Base-by-base conservation (phyloP, 2,329 filamentous ascomycete genomes). In the Colletotrichum kahawae region DNA sequence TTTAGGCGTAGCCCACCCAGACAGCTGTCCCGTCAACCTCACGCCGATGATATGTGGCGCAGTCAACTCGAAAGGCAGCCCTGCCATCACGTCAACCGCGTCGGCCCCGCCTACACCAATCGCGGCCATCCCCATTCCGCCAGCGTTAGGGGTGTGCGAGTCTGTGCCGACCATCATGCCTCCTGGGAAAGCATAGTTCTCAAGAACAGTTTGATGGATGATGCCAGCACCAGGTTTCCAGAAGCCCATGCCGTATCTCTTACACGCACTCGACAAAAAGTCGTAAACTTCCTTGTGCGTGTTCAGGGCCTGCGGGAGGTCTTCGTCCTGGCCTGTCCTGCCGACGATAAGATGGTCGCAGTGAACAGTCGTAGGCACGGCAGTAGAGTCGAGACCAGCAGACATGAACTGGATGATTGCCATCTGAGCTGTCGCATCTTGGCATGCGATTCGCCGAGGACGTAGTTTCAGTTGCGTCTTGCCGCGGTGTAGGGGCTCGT, bases 221-320 rank as follows among this genome's bases (percentile, higher is more conserved):
- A 98, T 99, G 91, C 97, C 97, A 84, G 96, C 98, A 81, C 97
- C 97, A 79, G 97, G 97, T 86, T 92, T 95, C 97, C 97, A 99
- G 93, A 98, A 98, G 90, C 97, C 97, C 86, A 98, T 98, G 91
- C 98, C 96, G 91, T 98, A 99, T 91, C 98, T 98, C 83, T 95
- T 96, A 85, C 96, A 98, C 78, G 96, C 94, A 77, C 93, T 93
- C 76, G 95, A 92, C 84, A 99, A 89, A 91, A 99, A 99, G 88
- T 98, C 94, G 89, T 98, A 99, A 81, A 98, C 97, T 7, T 71
- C 60, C 9, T 33, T 56, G 9, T 71, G 62, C 9, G 51, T 48
- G 33, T 36, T 48, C n/a, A 75, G n/a, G 12, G 73, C 73, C 18
- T 57, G 51, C 6, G 69, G 24, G 6, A 76, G 33, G 57, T 76